These are phyloP conservation scores for Cryphonectria radicalis DNA, from an alignment of 2,329 filamentous ascomycete genomes.

Conservation along the genomic window DNA sequence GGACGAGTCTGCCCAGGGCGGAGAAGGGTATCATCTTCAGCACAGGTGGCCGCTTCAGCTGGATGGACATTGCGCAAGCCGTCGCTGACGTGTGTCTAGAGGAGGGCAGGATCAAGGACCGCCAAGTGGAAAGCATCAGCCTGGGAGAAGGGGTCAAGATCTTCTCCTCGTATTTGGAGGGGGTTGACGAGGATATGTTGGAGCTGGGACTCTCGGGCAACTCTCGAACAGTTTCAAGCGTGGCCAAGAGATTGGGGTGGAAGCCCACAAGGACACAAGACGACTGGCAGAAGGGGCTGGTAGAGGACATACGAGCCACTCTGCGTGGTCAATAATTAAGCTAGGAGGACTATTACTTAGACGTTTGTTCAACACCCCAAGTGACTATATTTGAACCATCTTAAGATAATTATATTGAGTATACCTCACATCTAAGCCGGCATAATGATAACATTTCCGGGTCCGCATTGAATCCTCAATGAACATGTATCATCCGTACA, in stretches of 20 bases:
- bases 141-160: background rate
- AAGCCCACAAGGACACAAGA: background rate
- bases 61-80: constrained; percentile 4
- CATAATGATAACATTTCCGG: background rate
- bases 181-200: constrained; percentile 7
- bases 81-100: background rate
- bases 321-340: background rate
- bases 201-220: constrained; percentile 9
- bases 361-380: no score
- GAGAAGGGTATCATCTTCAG: constrained; percentile 56
- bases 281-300: background rate
- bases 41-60: background rate
- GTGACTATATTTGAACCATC: background rate
- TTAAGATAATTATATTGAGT: background rate
- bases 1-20: constrained; percentile 20
- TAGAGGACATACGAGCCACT: constrained; percentile 2
- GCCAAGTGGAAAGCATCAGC: background rate
- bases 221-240: constrained; percentile 2
- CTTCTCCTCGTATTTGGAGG: constrained; percentile 5
- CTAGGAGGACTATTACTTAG: no score
- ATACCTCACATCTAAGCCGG: background rate
- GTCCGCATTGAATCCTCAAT: background rate
- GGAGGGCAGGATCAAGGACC: background rate
- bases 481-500: background rate
- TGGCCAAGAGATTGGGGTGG: constrained; percentile 10